Evolutionary conservation across 257 asterid genomes (phyloP), one percentile per base, ranked within the genome.

Genomic region (Asclepias syriaca): DNA sequence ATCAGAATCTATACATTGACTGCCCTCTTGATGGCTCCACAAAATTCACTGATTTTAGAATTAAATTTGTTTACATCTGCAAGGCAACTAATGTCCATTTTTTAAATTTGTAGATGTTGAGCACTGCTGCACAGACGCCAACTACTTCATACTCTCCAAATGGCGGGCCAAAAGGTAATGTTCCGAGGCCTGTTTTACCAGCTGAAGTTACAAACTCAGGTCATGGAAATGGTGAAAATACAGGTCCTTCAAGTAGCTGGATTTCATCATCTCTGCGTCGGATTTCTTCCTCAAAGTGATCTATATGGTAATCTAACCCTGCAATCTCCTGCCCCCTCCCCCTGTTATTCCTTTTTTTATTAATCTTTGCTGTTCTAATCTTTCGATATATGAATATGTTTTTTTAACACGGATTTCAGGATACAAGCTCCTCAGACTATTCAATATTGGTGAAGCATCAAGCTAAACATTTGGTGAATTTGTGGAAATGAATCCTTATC

Each of bases 201-300:
- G 65, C 83, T 54, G 97, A 89, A 77, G 88, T 69, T 27, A 48
- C 90, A 73, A 88, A 86, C 77, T 84, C 86, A 72, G 87, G 77
- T 74, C 83, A 77, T 56, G 89, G 83, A 81, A 85, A 81, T 77
- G 87, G 83, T 53, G 96, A 87, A 67, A 87, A 55, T 68, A 73
- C 82, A 57, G 97, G 89, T 74, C 95, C 92, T 73, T 85, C 98
- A 66, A 87, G 93, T 84, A 84, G 96, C 84, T 94, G 99, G 96
- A 88, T 91, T 71, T 88, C 97, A 70, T 87, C 97, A 70, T 87
- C 97, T 57, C 81, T 89, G 60, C 93, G 96, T 13, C 97, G 98
- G 74, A 88, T 91, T 69, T 91, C 99, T 66, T 91, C 99, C 54
- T 81, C 98, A 14, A 94, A 94, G 84, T 94, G 82, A 85, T 77